Evolutionary conservation across 768 basidiomycete species (phyloP).

Genomic region (Trametes cinnabarina): DNA sequence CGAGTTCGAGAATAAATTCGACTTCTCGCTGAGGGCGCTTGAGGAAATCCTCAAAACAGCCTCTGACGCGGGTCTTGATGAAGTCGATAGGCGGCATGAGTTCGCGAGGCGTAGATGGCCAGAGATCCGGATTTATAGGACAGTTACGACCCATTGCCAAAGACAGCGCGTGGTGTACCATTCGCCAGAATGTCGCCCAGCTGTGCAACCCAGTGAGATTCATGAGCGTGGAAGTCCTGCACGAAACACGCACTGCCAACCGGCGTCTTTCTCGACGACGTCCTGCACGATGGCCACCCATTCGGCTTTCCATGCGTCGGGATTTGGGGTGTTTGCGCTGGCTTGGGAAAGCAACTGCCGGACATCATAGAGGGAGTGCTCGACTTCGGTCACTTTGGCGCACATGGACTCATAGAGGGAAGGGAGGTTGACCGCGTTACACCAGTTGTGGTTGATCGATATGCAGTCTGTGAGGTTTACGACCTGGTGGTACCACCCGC

Average conservation of each 20-base stretch:
- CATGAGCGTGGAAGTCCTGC: not conserved
- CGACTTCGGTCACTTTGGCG: constrained; percentile 28
- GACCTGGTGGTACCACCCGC: constrained; percentile 33
- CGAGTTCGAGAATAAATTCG: not conserved
- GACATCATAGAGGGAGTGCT: constrained; percentile 29
- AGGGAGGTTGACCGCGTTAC: constrained; percentile 30
- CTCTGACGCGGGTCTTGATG: constrained; percentile 10
- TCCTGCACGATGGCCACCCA: constrained; percentile 29
- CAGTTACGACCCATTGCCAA: not conserved
- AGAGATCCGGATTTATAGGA: constrained; percentile 1
- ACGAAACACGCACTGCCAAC: constrained; percentile 28
- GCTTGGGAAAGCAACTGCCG: constrained; percentile 20
- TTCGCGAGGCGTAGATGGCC: constrained; percentile 15
- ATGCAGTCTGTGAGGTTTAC: constrained; percentile 31
- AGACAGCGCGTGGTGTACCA: constrained; percentile 25
- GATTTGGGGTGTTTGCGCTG: not conserved
- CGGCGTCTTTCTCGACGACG: constrained; percentile 31
- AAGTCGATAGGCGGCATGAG: constrained; percentile 21
- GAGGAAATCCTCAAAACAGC: constrained; percentile 23
- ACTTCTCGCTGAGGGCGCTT: constrained; percentile 10
- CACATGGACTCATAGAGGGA: constrained; percentile 29
- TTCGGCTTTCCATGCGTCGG: constrained; percentile 22
- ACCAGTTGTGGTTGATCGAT: constrained; percentile 35
- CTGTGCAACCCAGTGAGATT: constrained; percentile 6
- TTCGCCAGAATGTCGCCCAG: constrained; percentile 31